phyloP scores from a whole-genome alignment of 768 basidiomycete genomes.

The Boletus reticuloceps region DNA sequence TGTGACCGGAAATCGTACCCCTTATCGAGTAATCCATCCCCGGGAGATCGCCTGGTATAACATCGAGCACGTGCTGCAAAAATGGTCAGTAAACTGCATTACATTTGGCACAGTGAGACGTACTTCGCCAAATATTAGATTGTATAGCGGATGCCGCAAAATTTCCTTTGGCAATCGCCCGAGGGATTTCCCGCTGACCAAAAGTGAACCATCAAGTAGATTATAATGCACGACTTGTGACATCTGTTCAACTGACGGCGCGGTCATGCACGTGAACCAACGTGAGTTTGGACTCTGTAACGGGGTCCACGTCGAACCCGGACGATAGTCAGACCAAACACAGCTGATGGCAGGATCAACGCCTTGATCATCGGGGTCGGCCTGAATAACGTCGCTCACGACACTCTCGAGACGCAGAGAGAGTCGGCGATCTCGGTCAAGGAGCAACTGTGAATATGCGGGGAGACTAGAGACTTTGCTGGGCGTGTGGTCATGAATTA shows the following conservation, averaged over 20 bases:
- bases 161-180: conserved; percentile 22
- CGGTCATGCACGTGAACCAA: conserved; percentile 24
- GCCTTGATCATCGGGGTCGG: conserved; percentile 1
- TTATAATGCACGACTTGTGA: conserved; percentile 25
- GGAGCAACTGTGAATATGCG: conserved; percentile 11
- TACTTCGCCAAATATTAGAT: conserved; percentile 21
- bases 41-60: conserved; percentile 23
- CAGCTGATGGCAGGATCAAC: conserved; percentile 15
- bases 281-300: conserved; percentile 10
- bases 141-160: conserved; percentile 18
- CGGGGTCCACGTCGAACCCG: conserved; percentile 20
- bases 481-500: conserved; percentile 27
- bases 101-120: not conserved
- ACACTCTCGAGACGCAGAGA: conserved; percentile 23
- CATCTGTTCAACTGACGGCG: not conserved
- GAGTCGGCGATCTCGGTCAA: conserved; percentile 32
- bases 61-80: conserved; percentile 18
- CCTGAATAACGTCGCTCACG: not conserved
- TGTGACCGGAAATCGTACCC: conserved; percentile 11
- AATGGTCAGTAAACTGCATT: not conserved
- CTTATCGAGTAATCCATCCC: conserved; percentile 28
- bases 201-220: conserved; percentile 23
- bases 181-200: conserved; percentile 28
- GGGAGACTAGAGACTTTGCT: conserved; percentile 2
- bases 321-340: conserved; percentile 27